A percentile compares a stretch with the other conserved stretches of the same genome.
Conservation (phyloP, 257 asterid species). For the Capsicum baccatum region DNA sequence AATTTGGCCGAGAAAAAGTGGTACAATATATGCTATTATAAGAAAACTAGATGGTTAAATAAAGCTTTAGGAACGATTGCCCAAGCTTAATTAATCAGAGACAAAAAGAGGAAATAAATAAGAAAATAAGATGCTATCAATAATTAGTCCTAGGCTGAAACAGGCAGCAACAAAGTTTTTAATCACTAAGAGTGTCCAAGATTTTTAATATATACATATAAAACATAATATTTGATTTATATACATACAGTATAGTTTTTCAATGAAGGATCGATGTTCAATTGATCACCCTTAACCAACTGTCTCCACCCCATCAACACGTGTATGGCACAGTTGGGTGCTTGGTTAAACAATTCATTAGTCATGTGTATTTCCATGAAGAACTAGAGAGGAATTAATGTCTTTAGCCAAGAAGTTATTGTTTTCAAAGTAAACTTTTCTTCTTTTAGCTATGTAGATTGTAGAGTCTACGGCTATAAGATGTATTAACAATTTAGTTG, state of each 20-base stretch:
- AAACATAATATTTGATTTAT: not conserved
- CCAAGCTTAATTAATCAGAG: not conserved
- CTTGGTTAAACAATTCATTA: not conserved
- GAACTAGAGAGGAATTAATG: not conserved
- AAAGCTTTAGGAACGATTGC: not conserved
- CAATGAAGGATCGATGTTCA: not conserved
- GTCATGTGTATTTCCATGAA: not conserved
- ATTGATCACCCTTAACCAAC: not conserved
- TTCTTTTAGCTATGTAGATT: not conserved
- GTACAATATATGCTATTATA: no score
- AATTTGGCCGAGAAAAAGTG: no score
- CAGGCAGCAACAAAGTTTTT: no score
- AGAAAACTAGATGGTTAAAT: not conserved
- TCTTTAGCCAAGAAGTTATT: not conserved
- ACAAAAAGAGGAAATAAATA: not conserved
- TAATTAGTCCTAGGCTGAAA: not conserved
- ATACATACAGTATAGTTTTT: not conserved
- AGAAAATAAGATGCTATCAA: not conserved
- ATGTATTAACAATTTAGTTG: not conserved
- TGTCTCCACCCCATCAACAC: not conserved
- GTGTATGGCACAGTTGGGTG: not conserved
- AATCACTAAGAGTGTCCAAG: no score
- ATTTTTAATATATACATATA: not conserved
- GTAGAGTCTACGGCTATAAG: not conserved
- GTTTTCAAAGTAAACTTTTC: not conserved